phyloP scores from a whole-genome alignment of 176 grass and related monocot species.

The Eleusine indica region DNA sequence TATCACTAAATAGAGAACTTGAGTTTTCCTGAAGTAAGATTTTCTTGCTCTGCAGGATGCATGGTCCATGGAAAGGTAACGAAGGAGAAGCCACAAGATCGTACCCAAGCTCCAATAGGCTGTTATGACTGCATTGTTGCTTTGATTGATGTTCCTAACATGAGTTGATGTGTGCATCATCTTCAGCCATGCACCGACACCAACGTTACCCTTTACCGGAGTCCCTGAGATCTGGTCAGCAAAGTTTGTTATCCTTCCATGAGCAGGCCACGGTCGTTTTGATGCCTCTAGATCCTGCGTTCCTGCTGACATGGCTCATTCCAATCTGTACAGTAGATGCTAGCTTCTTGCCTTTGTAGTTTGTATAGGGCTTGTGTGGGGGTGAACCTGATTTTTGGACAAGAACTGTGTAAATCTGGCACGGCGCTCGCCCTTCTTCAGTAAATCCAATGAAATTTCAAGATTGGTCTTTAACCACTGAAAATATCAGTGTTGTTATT shows the following conservation, averaged over 20 bases:
- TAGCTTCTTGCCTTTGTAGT: slow-evolving; percentile 25
- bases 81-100: slow-evolving; percentile 2
- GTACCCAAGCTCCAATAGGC: background rate
- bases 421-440: slow-evolving; percentile 2
- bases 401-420: slow-evolving; percentile 42
- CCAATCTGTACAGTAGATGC: slow-evolving; percentile 53
- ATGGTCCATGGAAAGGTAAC: slow-evolving; percentile 32
- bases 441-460: slow-evolving; percentile 8
- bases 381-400: slow-evolving; percentile 28
- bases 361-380: slow-evolving; percentile 39
- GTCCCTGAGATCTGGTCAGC: slow-evolving; percentile 5
- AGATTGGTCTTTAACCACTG: background rate
- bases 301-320: slow-evolving; percentile 31
- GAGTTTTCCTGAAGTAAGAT: background rate
- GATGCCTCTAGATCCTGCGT: slow-evolving; percentile 15
- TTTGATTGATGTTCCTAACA: slow-evolving; percentile 5
- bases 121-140: slow-evolving; percentile 7
- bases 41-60: slow-evolving; percentile 34
- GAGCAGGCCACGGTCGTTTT: slow-evolving; percentile 46
- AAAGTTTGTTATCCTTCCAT: slow-evolving; percentile 4
- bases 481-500: background rate
- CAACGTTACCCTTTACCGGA: background rate
- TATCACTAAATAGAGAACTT: background rate
- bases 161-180: slow-evolving; percentile 9
- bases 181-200: slow-evolving; percentile 8